Evolutionary conservation across 1,139 yeast genomes (phyloP).

Genomic region (Ogataea hybrid): DNA sequence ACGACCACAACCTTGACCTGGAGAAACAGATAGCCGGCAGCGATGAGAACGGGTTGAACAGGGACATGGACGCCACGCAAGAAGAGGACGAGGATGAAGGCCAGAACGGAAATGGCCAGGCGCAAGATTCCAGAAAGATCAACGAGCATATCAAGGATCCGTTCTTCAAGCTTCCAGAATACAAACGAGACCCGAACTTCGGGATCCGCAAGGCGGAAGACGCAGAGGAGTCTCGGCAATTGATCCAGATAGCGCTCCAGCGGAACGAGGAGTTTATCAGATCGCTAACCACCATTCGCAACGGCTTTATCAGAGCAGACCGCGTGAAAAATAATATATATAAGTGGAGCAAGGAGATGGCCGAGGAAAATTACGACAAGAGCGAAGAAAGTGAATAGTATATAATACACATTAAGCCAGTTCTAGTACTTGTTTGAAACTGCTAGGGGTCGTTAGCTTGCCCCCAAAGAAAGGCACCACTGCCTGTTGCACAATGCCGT

Average conservation of each 20-base stretch:
- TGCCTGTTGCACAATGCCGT: slow-evolving; percentile 40
- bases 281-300: slow-evolving; percentile 67
- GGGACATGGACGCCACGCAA: slow-evolving; percentile 16
- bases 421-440: slow-evolving; percentile 39
- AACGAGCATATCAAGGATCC: slow-evolving; percentile 41
- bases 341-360: slow-evolving; percentile 88
- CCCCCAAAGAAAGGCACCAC: slow-evolving; percentile 40
- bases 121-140: slow-evolving; percentile 4
- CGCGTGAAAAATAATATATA: slow-evolving; percentile 65
- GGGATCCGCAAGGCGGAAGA: slow-evolving; percentile 48
- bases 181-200: slow-evolving; percentile 34
- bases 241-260: slow-evolving; percentile 72
- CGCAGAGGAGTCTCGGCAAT: slow-evolving; percentile 64
- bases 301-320: slow-evolving; percentile 76
- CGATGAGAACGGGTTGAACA: slow-evolving; percentile 4
- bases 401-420: slow-evolving; percentile 13
- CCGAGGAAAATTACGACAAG: slow-evolving; percentile 44
- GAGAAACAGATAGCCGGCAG: slow-evolving; percentile 24
- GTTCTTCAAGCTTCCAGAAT: slow-evolving; percentile 61
- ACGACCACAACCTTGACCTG: slow-evolving; percentile 56
- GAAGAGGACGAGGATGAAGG: slow-evolving; percentile 24
- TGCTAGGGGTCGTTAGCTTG: slow-evolving; percentile 18
- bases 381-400: slow-evolving; percentile 34
- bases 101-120: slow-evolving; percentile 27
- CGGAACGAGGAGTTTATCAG: slow-evolving; percentile 88